Evolutionary conservation across 2,329 filamentous ascomycete species (phyloP), one percentile per base, ranked within the genome.

Genomic region (Cladosporium austrohemisphaericum): DNA sequence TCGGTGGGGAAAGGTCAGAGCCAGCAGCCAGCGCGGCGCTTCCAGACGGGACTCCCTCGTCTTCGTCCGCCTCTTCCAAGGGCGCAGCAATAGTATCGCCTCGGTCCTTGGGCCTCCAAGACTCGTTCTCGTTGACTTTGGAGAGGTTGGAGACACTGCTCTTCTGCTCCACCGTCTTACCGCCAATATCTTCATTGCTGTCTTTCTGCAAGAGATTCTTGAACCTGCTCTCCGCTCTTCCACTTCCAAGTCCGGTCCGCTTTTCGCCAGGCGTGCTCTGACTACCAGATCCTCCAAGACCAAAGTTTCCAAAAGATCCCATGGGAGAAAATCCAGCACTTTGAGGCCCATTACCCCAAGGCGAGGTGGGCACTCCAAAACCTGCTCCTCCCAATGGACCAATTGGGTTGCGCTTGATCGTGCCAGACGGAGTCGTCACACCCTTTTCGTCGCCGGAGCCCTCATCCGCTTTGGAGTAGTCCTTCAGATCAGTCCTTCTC

Each of bases 221-320:
- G 61, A 96, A 83, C 22, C 90, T 84, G 65, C 90, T 95, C 64
- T 89, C 88, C 2, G 86, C 83, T 50, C 85, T 77, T 22, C 80
- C 69, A 62, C 79, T 84, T 22, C 82, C 84, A 60, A 85, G 80
- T 8, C 77, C 76, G 22, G 79, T 64, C 58, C 87, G 83, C 71
- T 93, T 95, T 48, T 95, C 88, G 3, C 77, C 73, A 6, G 75
- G 69, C 23, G 81, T 74, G 22, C 52, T 50, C 26, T 77, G 75
- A n/a, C n/a, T n/a, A 20, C 44, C 33, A n/a, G 43, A 46, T 19
- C 65, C 68, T 10, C 71, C 72, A 45, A 94, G 68, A n/a, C 86
- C 84, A 67, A 97, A 97, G 61, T 84, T 93, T 9, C 92, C 92
- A 69, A 98, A 98, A 18, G 84, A 84, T 26, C 92, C 90, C 76